Conservation (phyloP, 2,329 filamentous ascomycete genomes). For the Sordariomycetes sp. region DNA sequence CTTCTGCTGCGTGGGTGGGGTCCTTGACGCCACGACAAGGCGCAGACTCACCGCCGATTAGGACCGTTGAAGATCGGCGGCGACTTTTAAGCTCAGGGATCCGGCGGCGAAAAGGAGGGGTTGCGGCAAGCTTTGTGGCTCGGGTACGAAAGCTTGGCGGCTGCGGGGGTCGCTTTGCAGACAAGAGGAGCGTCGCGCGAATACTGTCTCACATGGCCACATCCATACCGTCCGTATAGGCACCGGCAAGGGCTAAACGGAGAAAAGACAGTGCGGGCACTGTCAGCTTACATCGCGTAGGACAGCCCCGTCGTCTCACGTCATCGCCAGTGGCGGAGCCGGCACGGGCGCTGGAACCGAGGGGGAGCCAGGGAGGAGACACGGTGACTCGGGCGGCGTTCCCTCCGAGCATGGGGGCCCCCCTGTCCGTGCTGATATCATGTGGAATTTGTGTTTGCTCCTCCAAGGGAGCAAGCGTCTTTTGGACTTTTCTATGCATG, state of each 20-base stretch:
- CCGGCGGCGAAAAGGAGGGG: background rate
- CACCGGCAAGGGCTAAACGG: background rate
- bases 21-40: too few species aligned
- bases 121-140: background rate
- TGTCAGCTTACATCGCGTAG: background rate
- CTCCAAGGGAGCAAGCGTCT: background rate
- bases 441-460: background rate
- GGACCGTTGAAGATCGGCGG: background rate
- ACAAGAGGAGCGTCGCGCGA: background rate
- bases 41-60: too few species aligned
- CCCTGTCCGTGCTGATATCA: background rate
- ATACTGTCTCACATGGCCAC: background rate
- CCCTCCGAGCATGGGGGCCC: background rate
- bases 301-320: background rate
- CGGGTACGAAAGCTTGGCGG: background rate
- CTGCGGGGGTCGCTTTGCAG: background rate
- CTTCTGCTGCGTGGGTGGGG: too few species aligned
- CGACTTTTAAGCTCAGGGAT: background rate
- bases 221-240: background rate
- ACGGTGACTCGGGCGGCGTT: background rate
- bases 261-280: background rate
- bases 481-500: background rate
- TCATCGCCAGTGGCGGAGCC: background rate
- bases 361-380: background rate
- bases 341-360: background rate